Base-by-base conservation (phyloP, 768 basidiomycete species). In the Sistotremastrum suecicum region DNA sequence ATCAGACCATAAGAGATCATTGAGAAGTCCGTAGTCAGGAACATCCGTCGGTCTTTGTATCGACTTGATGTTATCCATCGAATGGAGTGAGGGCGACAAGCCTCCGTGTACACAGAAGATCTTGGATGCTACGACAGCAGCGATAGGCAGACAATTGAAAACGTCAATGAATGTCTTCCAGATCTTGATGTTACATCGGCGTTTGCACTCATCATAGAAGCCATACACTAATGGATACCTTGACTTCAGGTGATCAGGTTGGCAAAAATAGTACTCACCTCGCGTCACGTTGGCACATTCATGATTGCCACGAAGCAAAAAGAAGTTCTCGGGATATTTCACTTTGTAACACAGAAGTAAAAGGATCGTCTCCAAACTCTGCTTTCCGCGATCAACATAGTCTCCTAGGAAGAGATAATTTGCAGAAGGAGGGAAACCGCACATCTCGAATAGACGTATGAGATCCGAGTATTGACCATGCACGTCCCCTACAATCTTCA, bases 161-260 rank as follows among this genome's bases (percentile, higher is more conserved):
- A 97, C 94, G 66, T 99, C 95, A 62, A 98, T 88, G 63, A 99
- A 98, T 2, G 90, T 92, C 68, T 94, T 98, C 95, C 95, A 99
- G 30, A 88, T 92, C 70, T 98, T 99, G 73, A 98, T 90, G 63
- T 94, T 97, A 73, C 91, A 95, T 52, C 95, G 78, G 59, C 95
- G 82, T 68, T 99, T 99, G 73, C 95, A 99, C 67, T 99, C 95
- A 67, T 98, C 95, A 63, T 99, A 99, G 67, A 99, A 99, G 30
- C 95, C 95, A 57, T 99, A 99, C 20, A 98, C 95, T 97, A 58
- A 34, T 35, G 31, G 12, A 41, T 31, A 50, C 38, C 32, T 45
- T 43, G 41, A 50, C 35, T 39, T 51, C 39, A 45, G 52, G 58
- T 32, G 53, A 51, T 34, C 45, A 32, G 20, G 35, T 30, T 46